Evolutionary conservation across 495 filamentous ascomycete genomes (phyloP), one percentile per base, ranked within the genome.

Genomic region (Filosporella fistucella): DNA sequence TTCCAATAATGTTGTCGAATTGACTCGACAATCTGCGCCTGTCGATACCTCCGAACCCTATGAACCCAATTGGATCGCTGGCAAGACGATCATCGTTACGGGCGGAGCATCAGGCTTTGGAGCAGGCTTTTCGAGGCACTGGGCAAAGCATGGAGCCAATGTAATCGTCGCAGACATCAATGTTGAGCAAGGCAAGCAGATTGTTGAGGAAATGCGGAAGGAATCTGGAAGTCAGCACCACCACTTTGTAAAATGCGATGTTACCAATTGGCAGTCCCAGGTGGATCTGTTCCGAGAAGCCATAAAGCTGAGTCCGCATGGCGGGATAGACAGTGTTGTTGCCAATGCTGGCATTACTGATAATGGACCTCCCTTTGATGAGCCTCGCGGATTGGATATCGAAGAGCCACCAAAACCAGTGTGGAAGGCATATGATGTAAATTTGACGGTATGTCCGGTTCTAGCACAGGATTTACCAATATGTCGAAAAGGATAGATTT

Each of bases 291-390:
- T 87, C 67, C 69, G 71, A 12, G 44, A 54, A 34, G 72, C 77
- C n/a, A 59, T 69, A n/a, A 40, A 62, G 29, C 60, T 65, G 16
- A 81, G 77, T 28, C 80, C 80, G 1, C 64, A 76, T 28, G 70
- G 73, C 8, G 57, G 65, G 1, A 68, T 88, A 47, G 77, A 87
- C 59, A 69, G 70, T 22, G 77, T 88, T 0, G 74, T 87, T 43
- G 80, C 82, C 38, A 86, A 82, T 57, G 85, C 85, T 4, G 85
- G 84, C 23, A 77, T 86, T 41, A 70, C 76, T 23, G 29, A 45
- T 12, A 29, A 39, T 23, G 29, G 17, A 39, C 58, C 30, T 14
- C 47, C 3, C 17, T 64, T 78, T 20, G 66, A 72, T 43, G 23
- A 52, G 20, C 70, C 71, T 0, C 33, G 40, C 5, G 51, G 57